Conservation (phyloP, 192 early-diverging fungal species). For the Mortierella hygrophila region DNA sequence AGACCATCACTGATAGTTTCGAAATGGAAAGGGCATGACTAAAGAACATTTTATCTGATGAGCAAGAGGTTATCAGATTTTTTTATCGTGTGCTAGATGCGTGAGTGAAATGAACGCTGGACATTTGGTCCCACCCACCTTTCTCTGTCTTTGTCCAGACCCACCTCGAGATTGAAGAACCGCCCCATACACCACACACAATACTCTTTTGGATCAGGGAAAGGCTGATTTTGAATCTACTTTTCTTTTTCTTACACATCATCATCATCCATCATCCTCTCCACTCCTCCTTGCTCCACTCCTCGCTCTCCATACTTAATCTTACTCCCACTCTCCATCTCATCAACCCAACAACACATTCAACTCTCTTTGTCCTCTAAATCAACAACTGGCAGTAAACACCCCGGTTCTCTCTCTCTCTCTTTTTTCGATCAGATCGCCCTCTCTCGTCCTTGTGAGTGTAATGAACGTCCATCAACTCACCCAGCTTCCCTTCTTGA, state of each 20-base stretch:
- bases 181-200: background rate
- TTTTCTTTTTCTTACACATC: background rate
- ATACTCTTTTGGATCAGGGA: background rate
- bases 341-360: background rate
- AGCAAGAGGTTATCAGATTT: slow-evolving; percentile 7
- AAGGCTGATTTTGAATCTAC: slow-evolving; percentile 3
- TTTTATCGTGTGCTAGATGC: background rate
- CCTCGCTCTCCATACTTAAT: background rate
- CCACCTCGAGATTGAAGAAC: background rate
- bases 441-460: background rate
- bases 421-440: background rate
- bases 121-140: background rate
- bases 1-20: background rate
- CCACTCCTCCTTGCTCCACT: background rate
- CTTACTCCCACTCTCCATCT: background rate
- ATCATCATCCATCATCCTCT: background rate
- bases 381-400: background rate
- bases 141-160: background rate
- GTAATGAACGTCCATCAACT: background rate
- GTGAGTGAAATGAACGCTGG: background rate
- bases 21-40: background rate
- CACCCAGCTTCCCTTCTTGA: background rate
- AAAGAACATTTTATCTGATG: slow-evolving; percentile 1
- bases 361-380: background rate
- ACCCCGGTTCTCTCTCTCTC: background rate